phyloP scores from a whole-genome alignment of 2,329 filamentous ascomycete species.

The Aspergillus viridinutans region DNA sequence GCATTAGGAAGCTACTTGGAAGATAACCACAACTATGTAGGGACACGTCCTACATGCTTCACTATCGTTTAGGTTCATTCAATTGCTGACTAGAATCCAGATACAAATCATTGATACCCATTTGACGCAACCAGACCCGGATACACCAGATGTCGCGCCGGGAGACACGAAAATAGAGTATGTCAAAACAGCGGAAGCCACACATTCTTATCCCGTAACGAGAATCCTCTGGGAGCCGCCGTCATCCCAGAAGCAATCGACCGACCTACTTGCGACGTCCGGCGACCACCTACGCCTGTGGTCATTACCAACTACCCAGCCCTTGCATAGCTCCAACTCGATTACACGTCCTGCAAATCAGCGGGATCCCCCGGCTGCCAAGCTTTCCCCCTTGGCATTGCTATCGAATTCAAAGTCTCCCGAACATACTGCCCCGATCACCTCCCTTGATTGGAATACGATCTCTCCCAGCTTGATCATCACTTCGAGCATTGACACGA shows the following conservation, averaged over 20 bases:
- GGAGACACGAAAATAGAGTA: constrained; percentile 68
- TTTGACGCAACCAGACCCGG: constrained; percentile 64
- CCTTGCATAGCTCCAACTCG: constrained; percentile 59
- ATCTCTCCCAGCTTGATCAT: constrained; percentile 96
- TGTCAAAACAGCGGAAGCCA: constrained; percentile 89
- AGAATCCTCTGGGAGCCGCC: constrained; percentile 94
- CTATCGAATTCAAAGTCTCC: constrained; percentile 98
- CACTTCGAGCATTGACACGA: constrained; percentile 97
- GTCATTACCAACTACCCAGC: constrained; percentile 72
- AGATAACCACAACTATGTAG: constrained; percentile 95
- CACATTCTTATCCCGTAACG: constrained; percentile 95
- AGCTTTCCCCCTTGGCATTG: constrained; percentile 86
- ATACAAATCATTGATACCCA: constrained; percentile 97
- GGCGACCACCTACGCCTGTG: constrained; percentile 91
- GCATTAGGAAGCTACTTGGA: constrained; percentile 95
- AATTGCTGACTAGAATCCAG: constrained; percentile 44
- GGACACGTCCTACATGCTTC: constrained; percentile 22
- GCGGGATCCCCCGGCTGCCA: constrained; percentile 61
- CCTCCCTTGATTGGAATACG: constrained; percentile 96
- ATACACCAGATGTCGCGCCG: constrained; percentile 67
- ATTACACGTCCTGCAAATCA: constrained; percentile 64
- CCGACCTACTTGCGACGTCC: constrained; percentile 89
- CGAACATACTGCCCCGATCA: constrained; percentile 94
- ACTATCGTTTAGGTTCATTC: neutral
- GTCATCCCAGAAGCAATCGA: constrained; percentile 90